Percentiles rank a stretch among this genome's conserved stretches.
Conservation (phyloP, 306 rosid species). For the Cucumis sativus region Cucumber_9930_V3 NC_026660.2:29928501-29929000, state of each 20-base stretch:
- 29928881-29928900: neutral
- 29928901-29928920: neutral
- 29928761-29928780: constrained; percentile 52
- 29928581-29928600: constrained; percentile 63
- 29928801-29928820: constrained; percentile 60
- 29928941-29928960: neutral
- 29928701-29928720: constrained; percentile 98
- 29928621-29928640: constrained; percentile 57
- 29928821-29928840: constrained; percentile 32
- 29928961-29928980: neutral
- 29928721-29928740: constrained; percentile 29
- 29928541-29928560: constrained; percentile 35
- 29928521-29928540: neutral
- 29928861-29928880: neutral
- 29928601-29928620: constrained; percentile 48
- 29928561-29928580: constrained; percentile 53
- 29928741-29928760: constrained; percentile 36
- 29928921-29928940: neutral
- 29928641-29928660: constrained; percentile 72
- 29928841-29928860: neutral
- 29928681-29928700: constrained; percentile 81
- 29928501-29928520: neutral
- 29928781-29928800: constrained; percentile 50
- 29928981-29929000: neutral
- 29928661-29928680: constrained; percentile 85